phyloP scores from a whole-genome alignment of 495 filamentous ascomycete species.

The Aspergillus ellipticus region DNA sequence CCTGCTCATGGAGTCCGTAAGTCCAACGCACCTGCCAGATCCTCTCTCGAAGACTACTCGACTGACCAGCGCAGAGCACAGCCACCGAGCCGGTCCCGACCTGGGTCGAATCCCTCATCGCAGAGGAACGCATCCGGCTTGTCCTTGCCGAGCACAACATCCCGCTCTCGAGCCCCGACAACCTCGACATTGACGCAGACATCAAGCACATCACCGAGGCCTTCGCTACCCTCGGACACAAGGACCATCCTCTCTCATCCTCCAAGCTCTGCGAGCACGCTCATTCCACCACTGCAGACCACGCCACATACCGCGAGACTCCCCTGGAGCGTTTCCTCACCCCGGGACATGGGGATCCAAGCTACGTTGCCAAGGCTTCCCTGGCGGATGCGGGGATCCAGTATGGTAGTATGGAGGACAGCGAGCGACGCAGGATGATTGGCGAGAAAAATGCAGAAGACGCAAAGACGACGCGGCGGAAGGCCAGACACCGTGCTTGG shows the following conservation, averaged over 20 bases:
- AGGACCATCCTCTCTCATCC: not conserved
- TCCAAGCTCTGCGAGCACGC: slow-evolving; percentile 15
- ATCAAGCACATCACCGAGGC: not conserved
- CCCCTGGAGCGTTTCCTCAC: slow-evolving; percentile 27
- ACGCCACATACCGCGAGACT: slow-evolving; percentile 7
- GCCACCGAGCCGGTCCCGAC: not conserved
- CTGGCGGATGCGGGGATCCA: slow-evolving; percentile 10
- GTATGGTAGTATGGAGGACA: slow-evolving; percentile 16
- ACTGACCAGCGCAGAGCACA: too few species aligned
- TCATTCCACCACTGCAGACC: not conserved
- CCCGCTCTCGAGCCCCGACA: not conserved
- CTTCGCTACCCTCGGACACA: not conserved
- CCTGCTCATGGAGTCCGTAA: not conserved
- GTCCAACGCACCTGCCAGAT: not conserved
- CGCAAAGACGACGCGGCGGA: not conserved
- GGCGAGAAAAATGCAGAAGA: slow-evolving; percentile 10
- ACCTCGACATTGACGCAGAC: slow-evolving; percentile 6
- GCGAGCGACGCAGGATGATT: slow-evolving; percentile 9
- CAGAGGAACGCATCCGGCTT: slow-evolving; percentile 17
- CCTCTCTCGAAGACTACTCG: too few species aligned
- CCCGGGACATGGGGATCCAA: slow-evolving; percentile 18
- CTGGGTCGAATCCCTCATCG: slow-evolving; percentile 22
- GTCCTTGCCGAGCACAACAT: slow-evolving; percentile 7
- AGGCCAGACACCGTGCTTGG: too few species aligned
- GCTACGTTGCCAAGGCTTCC: slow-evolving; percentile 14